These are phyloP conservation scores for Manihot esculenta DNA, from an alignment of 441 rosid species.

Conservation along the genomic window DNA sequence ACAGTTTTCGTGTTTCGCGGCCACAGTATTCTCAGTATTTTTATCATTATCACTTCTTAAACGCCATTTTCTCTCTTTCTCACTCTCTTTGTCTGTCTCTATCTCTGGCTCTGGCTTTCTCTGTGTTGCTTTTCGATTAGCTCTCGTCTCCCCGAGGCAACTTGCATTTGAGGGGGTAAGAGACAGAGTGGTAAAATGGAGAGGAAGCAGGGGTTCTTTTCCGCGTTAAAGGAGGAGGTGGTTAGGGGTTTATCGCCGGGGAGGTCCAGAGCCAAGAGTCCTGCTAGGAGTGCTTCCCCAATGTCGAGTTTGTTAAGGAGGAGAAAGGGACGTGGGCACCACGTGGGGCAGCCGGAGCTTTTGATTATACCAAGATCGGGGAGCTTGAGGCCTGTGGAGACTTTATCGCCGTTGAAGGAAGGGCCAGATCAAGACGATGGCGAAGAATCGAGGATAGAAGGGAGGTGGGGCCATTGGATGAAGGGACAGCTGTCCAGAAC, in stretches of 20 bases:
- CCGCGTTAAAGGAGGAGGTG: conserved; percentile 50
- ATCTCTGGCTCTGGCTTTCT: too few species aligned
- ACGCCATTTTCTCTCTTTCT: background rate
- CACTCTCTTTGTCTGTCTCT: background rate
- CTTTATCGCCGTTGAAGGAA: conserved; percentile 69
- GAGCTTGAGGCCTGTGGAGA: conserved; percentile 45
- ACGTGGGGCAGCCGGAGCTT: conserved; percentile 48
- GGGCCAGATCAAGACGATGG: conserved; percentile 87
- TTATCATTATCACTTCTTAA: background rate
- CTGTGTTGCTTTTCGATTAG: background rate
- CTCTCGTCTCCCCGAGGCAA: background rate
- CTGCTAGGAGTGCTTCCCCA: conserved; percentile 55
- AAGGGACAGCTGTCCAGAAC: conserved; percentile 58
- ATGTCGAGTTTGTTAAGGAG: conserved; percentile 54
- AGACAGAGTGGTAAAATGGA: conserved; percentile 48
- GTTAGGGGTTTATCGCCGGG: conserved; percentile 56
- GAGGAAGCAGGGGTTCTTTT: conserved; percentile 79
- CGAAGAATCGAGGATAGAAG: conserved; percentile 58
- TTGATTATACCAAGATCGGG: conserved; percentile 44
- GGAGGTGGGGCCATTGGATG: conserved; percentile 86
- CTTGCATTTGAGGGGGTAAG: background rate
- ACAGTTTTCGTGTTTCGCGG: conserved; percentile 14
- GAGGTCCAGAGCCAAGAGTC: conserved; percentile 54
- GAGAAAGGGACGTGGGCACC: conserved; percentile 45
- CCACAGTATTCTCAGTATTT: background rate